These are phyloP conservation scores for Pythium insidiosum DNA, from an alignment of 352 stramenopile species.

Conservation along the genomic window DNA sequence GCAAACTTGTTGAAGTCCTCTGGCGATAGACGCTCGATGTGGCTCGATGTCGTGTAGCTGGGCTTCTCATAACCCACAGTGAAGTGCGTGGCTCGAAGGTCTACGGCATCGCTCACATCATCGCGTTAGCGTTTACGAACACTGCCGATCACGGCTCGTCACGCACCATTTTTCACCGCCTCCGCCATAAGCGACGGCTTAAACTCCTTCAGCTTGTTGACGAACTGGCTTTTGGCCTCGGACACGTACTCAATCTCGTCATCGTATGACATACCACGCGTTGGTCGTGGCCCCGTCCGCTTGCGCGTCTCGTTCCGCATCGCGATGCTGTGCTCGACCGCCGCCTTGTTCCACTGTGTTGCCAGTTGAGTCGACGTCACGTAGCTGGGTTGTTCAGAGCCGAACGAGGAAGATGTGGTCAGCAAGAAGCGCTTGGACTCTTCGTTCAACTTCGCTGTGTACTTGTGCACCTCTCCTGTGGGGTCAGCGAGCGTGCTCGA, in stretches of 20 bases:
- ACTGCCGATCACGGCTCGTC: background rate
- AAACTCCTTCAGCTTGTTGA: conserved; percentile 62
- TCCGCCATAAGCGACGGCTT: conserved; percentile 70
- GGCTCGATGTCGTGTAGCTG: conserved; percentile 65
- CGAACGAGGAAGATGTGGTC: conserved; percentile 49
- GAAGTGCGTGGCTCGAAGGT: conserved; percentile 75
- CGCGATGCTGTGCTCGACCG: conserved; percentile 42
- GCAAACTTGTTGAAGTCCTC: conserved; percentile 56
- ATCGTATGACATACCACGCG: conserved; percentile 63
- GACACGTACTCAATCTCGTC: conserved; percentile 76
- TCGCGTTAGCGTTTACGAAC: conserved; percentile 10
- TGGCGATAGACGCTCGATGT: conserved; percentile 37
- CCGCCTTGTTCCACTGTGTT: conserved; percentile 54
- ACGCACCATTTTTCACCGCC: conserved; percentile 66
- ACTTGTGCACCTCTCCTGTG: conserved; percentile 59
- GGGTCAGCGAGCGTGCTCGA: conserved; percentile 45
- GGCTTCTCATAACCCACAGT: conserved; percentile 50
- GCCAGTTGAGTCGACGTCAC: conserved; percentile 59
- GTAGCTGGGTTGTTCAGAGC: conserved; percentile 38
- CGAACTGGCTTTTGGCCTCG: conserved; percentile 58
- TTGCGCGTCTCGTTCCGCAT: conserved; percentile 63
- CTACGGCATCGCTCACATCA: conserved; percentile 12
- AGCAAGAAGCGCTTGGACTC: conserved; percentile 53
- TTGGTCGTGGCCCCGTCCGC: conserved; percentile 40
- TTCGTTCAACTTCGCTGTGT: conserved; percentile 36